A percentile compares a stretch with the other conserved stretches of the same genome.
These are phyloP conservation scores for Artemisia argyi DNA, from an alignment of 129 eudicot genomes.

Conservation along the genomic window DNA sequence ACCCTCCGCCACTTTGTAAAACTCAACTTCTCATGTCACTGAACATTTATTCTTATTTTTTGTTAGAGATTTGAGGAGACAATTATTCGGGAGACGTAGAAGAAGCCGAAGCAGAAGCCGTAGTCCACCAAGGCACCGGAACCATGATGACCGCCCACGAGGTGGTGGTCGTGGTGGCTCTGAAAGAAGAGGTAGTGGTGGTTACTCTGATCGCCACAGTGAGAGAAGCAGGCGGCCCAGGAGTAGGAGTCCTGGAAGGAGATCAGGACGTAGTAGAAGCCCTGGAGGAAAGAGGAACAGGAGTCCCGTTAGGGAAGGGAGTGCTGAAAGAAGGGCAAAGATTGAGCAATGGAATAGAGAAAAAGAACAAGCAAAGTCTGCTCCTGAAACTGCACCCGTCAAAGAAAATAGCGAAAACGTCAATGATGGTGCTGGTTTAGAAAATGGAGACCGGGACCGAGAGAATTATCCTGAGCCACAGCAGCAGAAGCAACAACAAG, in stretches of 20 bases:
- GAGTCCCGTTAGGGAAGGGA: slow-evolving; percentile 84
- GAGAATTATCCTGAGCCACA: slow-evolving; percentile 32
- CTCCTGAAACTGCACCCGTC: slow-evolving; percentile 32
- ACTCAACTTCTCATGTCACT: neutral
- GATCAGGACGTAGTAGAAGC: slow-evolving; percentile 92
- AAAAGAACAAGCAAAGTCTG: slow-evolving; percentile 65
- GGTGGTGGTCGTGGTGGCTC: slow-evolving; percentile 67
- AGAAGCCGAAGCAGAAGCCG: slow-evolving; percentile 90
- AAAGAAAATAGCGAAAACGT: slow-evolving; percentile 26
- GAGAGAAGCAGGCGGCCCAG: slow-evolving; percentile 72
- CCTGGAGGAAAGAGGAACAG: slow-evolving; percentile 77
- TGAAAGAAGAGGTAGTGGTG: slow-evolving; percentile 65
- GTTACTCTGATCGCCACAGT: slow-evolving; percentile 55
- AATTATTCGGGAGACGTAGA: slow-evolving; percentile 81
- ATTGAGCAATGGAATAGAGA: slow-evolving; percentile 98
- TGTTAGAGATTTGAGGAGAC: slow-evolving; percentile 77
- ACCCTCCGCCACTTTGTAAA: neutral
- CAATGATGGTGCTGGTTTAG: slow-evolving; percentile 21
- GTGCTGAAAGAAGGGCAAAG: slow-evolving; percentile 96
- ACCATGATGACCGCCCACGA: slow-evolving; percentile 70
- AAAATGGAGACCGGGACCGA: slow-evolving; percentile 33
- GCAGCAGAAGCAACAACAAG: slow-evolving; percentile 32
- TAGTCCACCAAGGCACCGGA: slow-evolving; percentile 62
- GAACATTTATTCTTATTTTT: slow-evolving; percentile 10
- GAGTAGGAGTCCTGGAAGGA: slow-evolving; percentile 88